Base-by-base conservation (phyloP, 108 stramenopile genomes). In the Cyclotella cryptica region DNA sequence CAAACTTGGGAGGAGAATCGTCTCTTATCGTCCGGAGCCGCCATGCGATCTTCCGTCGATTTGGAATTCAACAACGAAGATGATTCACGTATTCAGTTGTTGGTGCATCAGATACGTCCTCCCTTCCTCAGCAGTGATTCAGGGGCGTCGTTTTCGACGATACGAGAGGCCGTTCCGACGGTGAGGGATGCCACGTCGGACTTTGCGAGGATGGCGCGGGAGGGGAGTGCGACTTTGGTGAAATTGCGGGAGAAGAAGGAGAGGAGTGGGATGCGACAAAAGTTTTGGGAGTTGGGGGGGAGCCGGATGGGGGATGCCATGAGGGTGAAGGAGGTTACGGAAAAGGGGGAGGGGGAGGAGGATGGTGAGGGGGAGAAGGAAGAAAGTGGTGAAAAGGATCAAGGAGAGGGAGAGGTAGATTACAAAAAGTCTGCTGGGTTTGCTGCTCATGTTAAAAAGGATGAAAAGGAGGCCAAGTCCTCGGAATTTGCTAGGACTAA, bases 211-310 rank as follows among this genome's bases (percentile, higher is more conserved):
- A 95, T 91, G 85, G 93, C 97, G 10, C 64, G 96, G 67, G 91
- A 96, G 60, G 99, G 99, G 26, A 95, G 92, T 10, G 91, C 76
- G 6, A 88, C 91, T 6, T 74, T 98, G 68, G 74, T 83, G 28
- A 71, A 74, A 26, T 54, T 96, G 17, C 80, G 98, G 29, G 95
- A 93, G 67, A 88, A 90, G 69, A 94, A 96, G 62, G 97, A 98
- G 42, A 85, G 92, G 80, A 86, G 86, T 43, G 86, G 93, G 44
- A 98, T 98, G 97, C 85, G 98, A 42, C 93, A 98, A 76, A 91
- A 96, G 73, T 99, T 98, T 84, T 99, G 99, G 99, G 98, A 99
- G 83, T 79, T 99, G 42, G 99, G 99, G 40, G 99, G 99, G 11
- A 91, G 88, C 55, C 83, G 90, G 35, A 98, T 98, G 96, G 98